Evolutionary conservation across 1,139 yeast genomes (phyloP), one percentile per base, ranked within the genome.

Genomic region (Ashbya aceris): DNA sequence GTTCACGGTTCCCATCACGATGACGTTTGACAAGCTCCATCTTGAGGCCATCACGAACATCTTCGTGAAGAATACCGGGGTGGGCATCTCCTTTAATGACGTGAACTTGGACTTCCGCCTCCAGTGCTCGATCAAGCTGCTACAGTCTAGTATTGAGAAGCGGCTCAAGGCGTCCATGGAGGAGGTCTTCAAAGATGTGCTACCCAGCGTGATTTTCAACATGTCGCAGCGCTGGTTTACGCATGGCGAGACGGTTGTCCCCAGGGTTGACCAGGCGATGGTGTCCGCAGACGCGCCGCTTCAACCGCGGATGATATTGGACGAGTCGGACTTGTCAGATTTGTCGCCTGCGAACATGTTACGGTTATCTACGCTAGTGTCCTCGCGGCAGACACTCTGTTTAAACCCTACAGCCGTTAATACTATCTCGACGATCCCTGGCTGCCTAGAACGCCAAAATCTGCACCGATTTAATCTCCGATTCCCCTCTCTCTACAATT

Each of bases 311-410:
- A 49, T 49, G 7, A 46, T 49, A 10, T 44, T 55, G 11, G 62
- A 56, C 31, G 60, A 54, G 17, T 42, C 46, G 2, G 63, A 60
- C 40, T 40, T 56, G 20, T 56, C 52, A 17, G 74, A 73, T 43
- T 66, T 82, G 38, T 77, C 83, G 12, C 77, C 87, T 0, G 74
- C 81, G 1, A 84, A 83, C 55, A 74, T 86, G 68, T 71, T 78
- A 53, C 76, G 83, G 54, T 69, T 83, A 42, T 74, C 84, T 8
- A 73, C 83, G n/a, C 66, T 89, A 46, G 76, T 79, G 44, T 77
- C 82, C 27, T 78, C 91, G 4, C 75, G 96, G 51, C 89, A 84
- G 50, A 84, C 96, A 0, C 68, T 89, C 47, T 76, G 82, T 13
- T 62, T 86, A 40, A 74, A 77, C 41, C 73, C 83, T 1, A 81